Percentiles rank a stretch among this genome's conserved stretches.
phyloP scores from a whole-genome alignment of 164 flowering plant genomes.

The Piper longum region DNA sequence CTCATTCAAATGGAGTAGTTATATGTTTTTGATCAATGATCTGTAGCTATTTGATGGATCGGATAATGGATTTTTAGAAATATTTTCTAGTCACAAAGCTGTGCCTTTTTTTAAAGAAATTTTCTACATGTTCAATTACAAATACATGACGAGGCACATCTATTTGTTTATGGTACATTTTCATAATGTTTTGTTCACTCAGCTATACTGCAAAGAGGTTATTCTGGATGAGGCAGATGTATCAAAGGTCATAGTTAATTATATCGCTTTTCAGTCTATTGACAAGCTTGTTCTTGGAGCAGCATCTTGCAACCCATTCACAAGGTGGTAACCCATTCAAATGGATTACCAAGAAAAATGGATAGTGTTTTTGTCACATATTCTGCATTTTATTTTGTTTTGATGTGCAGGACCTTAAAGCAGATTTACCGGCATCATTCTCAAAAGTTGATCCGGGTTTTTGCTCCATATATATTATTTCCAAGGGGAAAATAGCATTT shows the following conservation, averaged over 20 bases:
- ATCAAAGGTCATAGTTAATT: constrained; percentile 11
- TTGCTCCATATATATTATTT: constrained; percentile 11
- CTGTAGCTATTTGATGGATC: too few relatives aligned
- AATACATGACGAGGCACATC: too few relatives aligned
- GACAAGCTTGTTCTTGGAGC: constrained; percentile 16
- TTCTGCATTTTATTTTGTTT: neutral
- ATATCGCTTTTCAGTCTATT: constrained; percentile 3
- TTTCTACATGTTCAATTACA: too few relatives aligned
- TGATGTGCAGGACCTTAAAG: constrained; percentile 9
- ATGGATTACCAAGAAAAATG: neutral
- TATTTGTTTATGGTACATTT: neutral
- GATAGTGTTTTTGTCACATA: neutral
- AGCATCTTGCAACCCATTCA: constrained; percentile 9
- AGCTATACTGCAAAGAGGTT: constrained; percentile 15
- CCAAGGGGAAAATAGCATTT: constrained; percentile 12
- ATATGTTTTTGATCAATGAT: neutral
- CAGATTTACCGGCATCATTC: constrained; percentile 14
- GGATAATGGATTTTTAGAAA: too few relatives aligned
- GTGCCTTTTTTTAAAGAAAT: too few relatives aligned
- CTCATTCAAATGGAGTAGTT: too few relatives aligned
- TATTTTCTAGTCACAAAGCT: too few relatives aligned
- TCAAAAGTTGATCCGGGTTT: constrained; percentile 12
- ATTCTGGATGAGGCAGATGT: constrained; percentile 8
- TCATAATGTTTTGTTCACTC: neutral
- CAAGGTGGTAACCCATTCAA: constrained; percentile 2